These are phyloP conservation scores for Arabis alpina DNA, from an alignment of 345 rosid species.

Conservation along the genomic window DNA sequence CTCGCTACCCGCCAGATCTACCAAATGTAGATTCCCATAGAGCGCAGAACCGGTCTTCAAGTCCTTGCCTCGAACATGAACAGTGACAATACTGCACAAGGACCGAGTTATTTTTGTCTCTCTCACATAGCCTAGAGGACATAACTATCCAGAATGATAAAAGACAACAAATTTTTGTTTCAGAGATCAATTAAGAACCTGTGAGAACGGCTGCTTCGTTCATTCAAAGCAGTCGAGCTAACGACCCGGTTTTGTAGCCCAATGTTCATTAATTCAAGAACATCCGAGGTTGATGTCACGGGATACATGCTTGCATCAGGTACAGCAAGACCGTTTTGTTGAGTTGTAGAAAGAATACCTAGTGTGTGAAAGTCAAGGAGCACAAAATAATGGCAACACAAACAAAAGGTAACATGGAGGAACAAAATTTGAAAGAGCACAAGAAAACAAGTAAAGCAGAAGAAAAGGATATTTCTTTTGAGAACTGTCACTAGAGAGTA, in stretches of 20 bases:
- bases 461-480: slow-evolving; percentile 85
- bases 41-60: slow-evolving; percentile 59
- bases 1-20: slow-evolving; percentile 97
- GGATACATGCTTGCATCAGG: slow-evolving; percentile 85
- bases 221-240: slow-evolving; percentile 81
- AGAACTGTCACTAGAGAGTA: slow-evolving; percentile 60
- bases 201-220: slow-evolving; percentile 90
- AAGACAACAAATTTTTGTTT: slow-evolving; percentile 18
- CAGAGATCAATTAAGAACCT: slow-evolving; percentile 52
- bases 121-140: neutral
- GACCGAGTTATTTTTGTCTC: slow-evolving; percentile 9
- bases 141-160: neutral
- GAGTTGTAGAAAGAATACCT: slow-evolving; percentile 65
- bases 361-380: slow-evolving; percentile 76
- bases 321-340: slow-evolving; percentile 76
- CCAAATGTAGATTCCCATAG: slow-evolving; percentile 83
- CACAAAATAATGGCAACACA: slow-evolving; percentile 33
- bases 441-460: slow-evolving; percentile 13
- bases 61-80: slow-evolving; percentile 82
- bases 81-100: slow-evolving; percentile 70
- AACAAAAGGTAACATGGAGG: neutral
- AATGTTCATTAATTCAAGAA: slow-evolving; percentile 69
- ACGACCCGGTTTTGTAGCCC: slow-evolving; percentile 80
- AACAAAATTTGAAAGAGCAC: neutral
- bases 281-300: slow-evolving; percentile 76